Evolutionary conservation across 2,329 filamentous ascomycete species (phyloP).

Genomic region (Xylariaceae sp.): DNA sequence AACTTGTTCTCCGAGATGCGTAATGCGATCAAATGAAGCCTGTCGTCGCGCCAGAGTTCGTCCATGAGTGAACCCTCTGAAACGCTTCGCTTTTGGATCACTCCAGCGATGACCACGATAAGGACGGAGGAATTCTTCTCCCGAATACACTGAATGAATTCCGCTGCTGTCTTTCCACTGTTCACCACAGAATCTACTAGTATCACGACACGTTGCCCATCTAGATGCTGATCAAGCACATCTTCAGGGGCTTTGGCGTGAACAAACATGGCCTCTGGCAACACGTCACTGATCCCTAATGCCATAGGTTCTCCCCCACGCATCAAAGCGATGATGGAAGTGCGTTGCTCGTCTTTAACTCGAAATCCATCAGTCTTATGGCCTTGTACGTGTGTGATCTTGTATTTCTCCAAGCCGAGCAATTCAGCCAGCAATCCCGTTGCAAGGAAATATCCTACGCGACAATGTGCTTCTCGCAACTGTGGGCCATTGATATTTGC

Average conservation of each 20-base stretch:
- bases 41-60: constrained; percentile 10
- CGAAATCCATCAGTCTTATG: constrained; percentile 40
- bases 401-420: constrained; percentile 47
- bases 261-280: constrained; percentile 39
- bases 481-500: constrained; percentile 39
- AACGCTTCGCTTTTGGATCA: constrained; percentile 43
- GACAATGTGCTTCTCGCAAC: constrained; percentile 46
- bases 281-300: constrained; percentile 49
- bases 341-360: constrained; percentile 44
- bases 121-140: constrained; percentile 32
- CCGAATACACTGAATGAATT: constrained; percentile 48
- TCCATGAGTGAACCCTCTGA: constrained; percentile 7
- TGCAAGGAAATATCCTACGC: constrained; percentile 51
- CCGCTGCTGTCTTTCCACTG: constrained; percentile 45
- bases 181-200: constrained; percentile 62
- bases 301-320: constrained; percentile 61
- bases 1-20: constrained; percentile 55
- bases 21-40: constrained; percentile 46
- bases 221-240: constrained; percentile 40
- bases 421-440: constrained; percentile 42
- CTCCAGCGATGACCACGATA: constrained; percentile 32
- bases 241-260: constrained; percentile 33
- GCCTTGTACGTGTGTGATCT: constrained; percentile 51
- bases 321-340: constrained; percentile 58
- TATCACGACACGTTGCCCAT: constrained; percentile 39